A percentile compares a stretch with the other conserved stretches of the same genome.
These are phyloP conservation scores for Sophora flavescens DNA, from an alignment of 306 rosid genomes.

Conservation along the genomic window DNA sequence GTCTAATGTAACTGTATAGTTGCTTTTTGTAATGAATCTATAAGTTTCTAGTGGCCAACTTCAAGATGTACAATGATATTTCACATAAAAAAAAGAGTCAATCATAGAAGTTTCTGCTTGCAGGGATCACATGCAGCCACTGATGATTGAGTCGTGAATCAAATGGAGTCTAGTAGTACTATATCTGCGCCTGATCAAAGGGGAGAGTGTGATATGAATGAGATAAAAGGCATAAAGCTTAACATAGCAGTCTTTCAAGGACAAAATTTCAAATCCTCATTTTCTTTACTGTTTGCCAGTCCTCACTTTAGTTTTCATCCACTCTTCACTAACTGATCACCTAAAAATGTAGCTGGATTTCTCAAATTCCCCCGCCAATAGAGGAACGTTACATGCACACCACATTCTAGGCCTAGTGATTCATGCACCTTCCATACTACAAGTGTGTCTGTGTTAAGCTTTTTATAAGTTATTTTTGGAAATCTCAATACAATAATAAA, in stretches of 20 bases:
- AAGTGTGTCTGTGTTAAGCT: too few relatives aligned
- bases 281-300: slow-evolving; percentile 2
- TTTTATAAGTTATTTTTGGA: too few relatives aligned
- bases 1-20: neutral
- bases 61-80: slow-evolving; percentile 11
- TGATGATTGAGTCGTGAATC: neutral
- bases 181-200: neutral
- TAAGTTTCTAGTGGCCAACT: neutral
- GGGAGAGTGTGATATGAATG: neutral
- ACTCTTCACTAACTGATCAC: neutral
- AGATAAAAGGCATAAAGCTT: neutral
- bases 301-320: neutral
- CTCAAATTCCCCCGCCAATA: neutral
- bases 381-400: neutral
- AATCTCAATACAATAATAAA: too few relatives aligned
- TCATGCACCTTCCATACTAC: neutral
- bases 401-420: neutral
- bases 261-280: neutral
- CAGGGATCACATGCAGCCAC: slow-evolving; percentile 35
- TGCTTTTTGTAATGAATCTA: neutral
- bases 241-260: neutral
- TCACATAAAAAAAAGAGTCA: slow-evolving; percentile 18
- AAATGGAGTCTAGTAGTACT: neutral
- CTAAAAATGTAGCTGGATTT: neutral
- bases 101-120: slow-evolving; percentile 37